Evolutionary conservation across 495 filamentous ascomycete genomes (phyloP), one percentile per base, ranked within the genome.

Genomic region (Aspergillus panamensis): DNA sequence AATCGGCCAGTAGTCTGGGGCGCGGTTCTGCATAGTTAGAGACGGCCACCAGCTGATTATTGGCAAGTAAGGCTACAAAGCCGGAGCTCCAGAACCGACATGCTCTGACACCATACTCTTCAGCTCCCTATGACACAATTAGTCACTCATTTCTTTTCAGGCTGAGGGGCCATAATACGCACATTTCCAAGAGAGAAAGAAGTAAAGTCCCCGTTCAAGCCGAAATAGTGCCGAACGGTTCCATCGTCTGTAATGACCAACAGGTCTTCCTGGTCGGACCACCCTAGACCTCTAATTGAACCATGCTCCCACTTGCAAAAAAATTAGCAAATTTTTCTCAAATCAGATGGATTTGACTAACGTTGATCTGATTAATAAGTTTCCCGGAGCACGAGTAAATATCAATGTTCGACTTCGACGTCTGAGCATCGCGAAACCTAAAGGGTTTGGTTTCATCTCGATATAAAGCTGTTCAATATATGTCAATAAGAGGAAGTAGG

Each of bases 211-310:
- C 89, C 89, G 70, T 96, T 87, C 32, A 98, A 73, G 65, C 96
- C 90, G 65, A 88, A 90, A 67, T 97, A 98, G 67, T 89, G 93
- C 55, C 92, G 80, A 29, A 97, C 93, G 8, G 85, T 92, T 51
- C 94, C 94, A 65, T 97, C 94, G 55, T 88, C 84, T 3, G 91
- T 89, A 49, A 97, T 84, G 4, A 96, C 87, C 8, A 98, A 76
- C 14, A 98, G 81, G 70, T 91, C 90, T 79, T 98, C 94, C 61
- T 97, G 91, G 66, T 96, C 94, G 33, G 92, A 97, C 94, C 94
- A 98, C 17, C 94, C 94, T 16, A 97, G 79, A 9, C 91, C 92
- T 68, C 86, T 86, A 63, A 98, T 90, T 3, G 86, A 80, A 31
- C 91, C 91, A 77, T 92, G 89, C 60, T 98, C 94, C 91, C 92